Base-by-base conservation (phyloP, 768 basidiomycete genomes). In the Trametes cubensis region DNA sequence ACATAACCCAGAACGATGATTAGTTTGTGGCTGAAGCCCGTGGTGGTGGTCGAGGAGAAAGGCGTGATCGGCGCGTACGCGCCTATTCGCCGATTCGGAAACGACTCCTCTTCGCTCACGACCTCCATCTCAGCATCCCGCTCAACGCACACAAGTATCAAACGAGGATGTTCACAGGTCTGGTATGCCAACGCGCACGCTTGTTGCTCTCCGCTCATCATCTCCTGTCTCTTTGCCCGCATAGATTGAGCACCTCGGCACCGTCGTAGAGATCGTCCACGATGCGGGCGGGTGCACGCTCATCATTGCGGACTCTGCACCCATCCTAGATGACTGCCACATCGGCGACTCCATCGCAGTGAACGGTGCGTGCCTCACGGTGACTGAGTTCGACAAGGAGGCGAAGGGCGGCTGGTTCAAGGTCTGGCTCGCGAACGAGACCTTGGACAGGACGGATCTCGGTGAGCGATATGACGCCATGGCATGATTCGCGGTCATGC, bases 401-500 rank as follows among this genome's bases (percentile, higher is more conserved):
- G 77, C 80, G 44, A 68, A 81, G 2, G 87, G 85, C 0, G 92
- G 92, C 6, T 90, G 85, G 83, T 98, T 99, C 80, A 91, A 85
- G 70, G 93, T 98, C 49, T 96, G 95, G 83, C 78, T 99, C 50
- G 95, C 96, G 47, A 95, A 96, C 67, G 97, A 99, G 79, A 98
- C 97, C 15, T 77, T 99, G 61, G 81, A 85, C 55, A 80, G 94
- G 74, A 98, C 95, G 2, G 92, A 98, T 77, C 78, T 98, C 34
- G 97, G 96, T 92, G 71, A 67, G 78, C 70, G 25, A 62, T 34
- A 21, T 39, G 28, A 48, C 42, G 15, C 47, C 14, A 10, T 49
- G 42, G 21, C 30, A 15, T 42, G 20, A 4, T 26, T 59, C n/a
- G 13, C 47, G n/a, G 7, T 3, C 17, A 20, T 15, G 26, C 11